A percentile compares a stretch with the other conserved stretches of the same genome.
phyloP scores from a whole-genome alignment of 306 rosid genomes.

The Macrotyloma uniflorum region DNA sequence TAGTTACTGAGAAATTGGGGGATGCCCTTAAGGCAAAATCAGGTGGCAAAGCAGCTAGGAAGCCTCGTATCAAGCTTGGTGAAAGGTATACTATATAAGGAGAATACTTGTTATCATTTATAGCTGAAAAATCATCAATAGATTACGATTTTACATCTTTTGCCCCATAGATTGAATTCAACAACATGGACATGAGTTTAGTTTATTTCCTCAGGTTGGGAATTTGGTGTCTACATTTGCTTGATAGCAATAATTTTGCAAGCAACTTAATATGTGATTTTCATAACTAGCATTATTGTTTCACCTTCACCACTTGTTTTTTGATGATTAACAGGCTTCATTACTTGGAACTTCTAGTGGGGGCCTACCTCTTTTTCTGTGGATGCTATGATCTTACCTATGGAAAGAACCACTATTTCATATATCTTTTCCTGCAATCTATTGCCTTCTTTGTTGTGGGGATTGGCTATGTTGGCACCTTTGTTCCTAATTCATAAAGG shows the following conservation, averaged over 20 bases:
- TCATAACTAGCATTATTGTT: background rate
- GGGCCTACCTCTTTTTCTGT: slow-evolving; percentile 76
- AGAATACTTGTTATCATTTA: background rate
- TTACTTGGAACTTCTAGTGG: slow-evolving; percentile 72
- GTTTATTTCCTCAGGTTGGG: background rate
- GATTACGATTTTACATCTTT: too few species aligned
- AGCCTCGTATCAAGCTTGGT: slow-evolving; percentile 54
- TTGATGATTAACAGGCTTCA: slow-evolving; percentile 60
- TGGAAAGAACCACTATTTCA: slow-evolving; percentile 78
- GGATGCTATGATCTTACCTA: slow-evolving; percentile 77
- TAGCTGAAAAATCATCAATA: background rate
- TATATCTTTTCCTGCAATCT: slow-evolving; percentile 84
- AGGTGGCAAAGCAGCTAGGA: slow-evolving; percentile 60
- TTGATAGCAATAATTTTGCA: background rate
- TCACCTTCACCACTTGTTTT: slow-evolving; percentile 32
- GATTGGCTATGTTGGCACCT: slow-evolving; percentile 81
- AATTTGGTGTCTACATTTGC: background rate
- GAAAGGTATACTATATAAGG: slow-evolving; percentile 52
- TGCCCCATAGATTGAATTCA: background rate
- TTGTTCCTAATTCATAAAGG: slow-evolving; percentile 62
- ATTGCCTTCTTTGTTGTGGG: slow-evolving; percentile 89
- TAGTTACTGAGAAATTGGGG: slow-evolving; percentile 93
- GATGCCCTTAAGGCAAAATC: slow-evolving; percentile 76
- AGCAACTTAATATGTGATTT: background rate
- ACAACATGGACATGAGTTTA: background rate